Conservation (phyloP, 2,329 filamentous ascomycete species). For the Fusarium subtropicale region DNA sequence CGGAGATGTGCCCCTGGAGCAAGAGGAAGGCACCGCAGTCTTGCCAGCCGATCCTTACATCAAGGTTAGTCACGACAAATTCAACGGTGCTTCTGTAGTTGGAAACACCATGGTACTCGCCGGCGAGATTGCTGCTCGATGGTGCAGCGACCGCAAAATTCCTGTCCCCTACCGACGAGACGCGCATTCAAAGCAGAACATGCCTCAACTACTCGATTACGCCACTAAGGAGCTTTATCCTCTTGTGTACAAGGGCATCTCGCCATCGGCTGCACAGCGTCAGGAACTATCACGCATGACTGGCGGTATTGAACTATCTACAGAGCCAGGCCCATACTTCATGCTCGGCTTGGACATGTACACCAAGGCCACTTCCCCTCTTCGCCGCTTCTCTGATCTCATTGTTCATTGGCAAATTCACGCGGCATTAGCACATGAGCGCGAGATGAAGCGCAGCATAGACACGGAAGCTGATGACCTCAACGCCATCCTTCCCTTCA, state of each 20-base stretch:
- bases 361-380: slow-evolving; percentile 72
- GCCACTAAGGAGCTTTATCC: slow-evolving; percentile 53
- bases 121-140: slow-evolving; percentile 70
- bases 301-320: slow-evolving; percentile 65
- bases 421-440: slow-evolving; percentile 63
- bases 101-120: slow-evolving; percentile 68
- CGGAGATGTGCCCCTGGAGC: slow-evolving; percentile 45
- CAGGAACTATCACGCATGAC: slow-evolving; percentile 49
- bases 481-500: slow-evolving; percentile 60
- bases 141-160: slow-evolving; percentile 68
- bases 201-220: slow-evolving; percentile 52
- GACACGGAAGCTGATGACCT: slow-evolving; percentile 46
- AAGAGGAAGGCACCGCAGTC: slow-evolving; percentile 27
- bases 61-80: slow-evolving; percentile 49
- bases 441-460: slow-evolving; percentile 47
- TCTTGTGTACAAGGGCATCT: slow-evolving; percentile 47
- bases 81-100: slow-evolving; percentile 52
- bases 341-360: slow-evolving; percentile 70
- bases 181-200: slow-evolving; percentile 55
- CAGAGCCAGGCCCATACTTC: slow-evolving; percentile 66
- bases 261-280: slow-evolving; percentile 50
- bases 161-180: slow-evolving; percentile 70
- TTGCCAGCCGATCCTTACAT: slow-evolving; percentile 65
- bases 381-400: slow-evolving; percentile 73
- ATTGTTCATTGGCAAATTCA: slow-evolving; percentile 76